Evolutionary conservation across 23 red algal genomes (phyloP), one percentile per base, ranked within the genome.

Genomic region (Gracilariopsis chorda): DNA sequence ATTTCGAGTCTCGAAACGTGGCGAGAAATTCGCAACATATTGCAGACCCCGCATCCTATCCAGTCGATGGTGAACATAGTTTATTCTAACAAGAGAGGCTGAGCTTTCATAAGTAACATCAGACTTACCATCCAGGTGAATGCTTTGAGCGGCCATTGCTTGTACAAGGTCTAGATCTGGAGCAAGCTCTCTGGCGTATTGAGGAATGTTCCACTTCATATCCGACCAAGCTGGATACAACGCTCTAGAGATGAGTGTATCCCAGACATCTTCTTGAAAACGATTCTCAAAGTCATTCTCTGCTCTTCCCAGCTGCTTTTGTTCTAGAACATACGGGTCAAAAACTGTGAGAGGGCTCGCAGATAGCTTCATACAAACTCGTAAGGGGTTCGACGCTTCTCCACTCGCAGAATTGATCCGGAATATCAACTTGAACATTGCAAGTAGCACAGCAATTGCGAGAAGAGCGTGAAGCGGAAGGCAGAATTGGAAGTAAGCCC

Each of bases 41-140:
- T 91, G 87, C 48, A 91, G 73, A 20, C 87, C 87, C 48, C 77
- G 87, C 11, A 91, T n/a, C n/a, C 87, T 72, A 69, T 91, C 87
- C 47, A 91, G 58, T 23, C 87, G 87, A 41, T 91, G 87, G 32
- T 91, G 77, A 1, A 91, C 72, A n/a, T 64, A 81, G 23, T 71
- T 67, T 27, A 91, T 60, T 53, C 71, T 72, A 44, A 86, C 9
- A 8, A 65, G 29, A 17, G 82, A 86, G 21, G 62, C 35, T 9
- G 82, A 44, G 29, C 27, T 68, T 14, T 69, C 46, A 21, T 86
- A 86, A 12, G 75, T 44, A 58, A 58, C 43, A 4, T 5, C 25
- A 17, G 21, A 35, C 40, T 34, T 19, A 59, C 46, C 75, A 9
- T 41, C 56, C 19, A 51, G 23, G 16, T 51, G 44, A 8, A 65